phyloP scores from a whole-genome alignment of 2,329 filamentous ascomycete species.

The Aspergillus udagawae region DNA sequence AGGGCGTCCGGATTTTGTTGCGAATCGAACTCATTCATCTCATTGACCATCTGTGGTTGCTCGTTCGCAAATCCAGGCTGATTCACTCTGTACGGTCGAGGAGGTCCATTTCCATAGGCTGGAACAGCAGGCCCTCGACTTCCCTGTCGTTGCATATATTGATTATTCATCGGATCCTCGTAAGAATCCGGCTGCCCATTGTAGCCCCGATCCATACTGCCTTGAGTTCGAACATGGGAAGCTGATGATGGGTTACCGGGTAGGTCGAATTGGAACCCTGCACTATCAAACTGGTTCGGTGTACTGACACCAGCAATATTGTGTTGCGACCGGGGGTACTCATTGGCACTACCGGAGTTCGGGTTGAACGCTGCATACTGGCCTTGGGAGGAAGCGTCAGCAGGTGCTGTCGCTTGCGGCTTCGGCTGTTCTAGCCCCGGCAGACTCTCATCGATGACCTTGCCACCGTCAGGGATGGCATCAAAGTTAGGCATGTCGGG shows the following conservation, averaged over 20 bases:
- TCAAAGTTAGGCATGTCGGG: slow-evolving; percentile 64
- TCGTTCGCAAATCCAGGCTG: slow-evolving; percentile 20
- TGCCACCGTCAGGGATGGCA: slow-evolving; percentile 42
- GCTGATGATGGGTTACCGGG: slow-evolving; percentile 33
- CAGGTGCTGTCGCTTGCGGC: slow-evolving; percentile 21
- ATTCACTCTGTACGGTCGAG: slow-evolving; percentile 18
- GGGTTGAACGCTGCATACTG: slow-evolving; percentile 38
- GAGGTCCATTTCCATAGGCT: slow-evolving; percentile 15
- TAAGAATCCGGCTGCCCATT: slow-evolving; percentile 18
- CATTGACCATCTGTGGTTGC: slow-evolving; percentile 9
- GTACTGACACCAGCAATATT: slow-evolving; percentile 30
- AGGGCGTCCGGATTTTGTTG: slow-evolving; percentile 52
- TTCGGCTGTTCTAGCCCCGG: slow-evolving; percentile 33
- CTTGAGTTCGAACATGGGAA: slow-evolving; percentile 10
- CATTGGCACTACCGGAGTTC: slow-evolving; percentile 20
- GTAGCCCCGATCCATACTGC: slow-evolving; percentile 18
- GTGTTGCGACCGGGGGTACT: slow-evolving; percentile 45
- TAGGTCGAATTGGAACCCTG: slow-evolving; percentile 72
- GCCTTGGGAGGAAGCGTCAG: slow-evolving; percentile 15
- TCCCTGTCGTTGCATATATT: slow-evolving; percentile 13
- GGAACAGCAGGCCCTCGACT: slow-evolving; percentile 9
- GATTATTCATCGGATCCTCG: slow-evolving; percentile 13
- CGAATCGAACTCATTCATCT: slow-evolving; percentile 14
- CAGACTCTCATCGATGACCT: slow-evolving; percentile 28
- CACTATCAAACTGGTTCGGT: slow-evolving; percentile 36